Conservation (phyloP, 2,329 filamentous ascomycete genomes). For the Cladosporium sp. region DNA sequence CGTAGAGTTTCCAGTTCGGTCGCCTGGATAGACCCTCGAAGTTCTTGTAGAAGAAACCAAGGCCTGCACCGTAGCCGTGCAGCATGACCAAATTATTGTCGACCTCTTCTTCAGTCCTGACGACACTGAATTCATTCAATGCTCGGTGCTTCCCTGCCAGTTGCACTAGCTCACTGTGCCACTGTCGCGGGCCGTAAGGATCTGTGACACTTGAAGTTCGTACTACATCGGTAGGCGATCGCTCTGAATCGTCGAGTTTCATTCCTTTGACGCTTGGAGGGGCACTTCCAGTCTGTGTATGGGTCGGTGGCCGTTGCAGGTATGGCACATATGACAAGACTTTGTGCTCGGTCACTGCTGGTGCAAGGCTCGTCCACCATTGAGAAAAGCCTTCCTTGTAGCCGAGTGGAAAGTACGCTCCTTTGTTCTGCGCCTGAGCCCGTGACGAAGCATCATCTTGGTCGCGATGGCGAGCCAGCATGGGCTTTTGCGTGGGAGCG, state of each 20-base stretch:
- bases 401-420: constrained; percentile 67
- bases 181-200: constrained; percentile 78
- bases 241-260: constrained; percentile 28
- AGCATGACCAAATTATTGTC: constrained; percentile 92
- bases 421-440: constrained; percentile 11
- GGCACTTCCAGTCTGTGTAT: constrained; percentile 58
- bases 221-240: constrained; percentile 37
- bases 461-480: constrained; percentile 32
- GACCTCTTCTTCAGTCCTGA: constrained; percentile 71
- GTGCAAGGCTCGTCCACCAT: constrained; percentile 88
- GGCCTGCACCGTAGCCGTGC: constrained; percentile 91
- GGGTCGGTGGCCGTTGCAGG: constrained; percentile 67
- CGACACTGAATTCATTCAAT: constrained; percentile 89
- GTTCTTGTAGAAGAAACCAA: constrained; percentile 98
- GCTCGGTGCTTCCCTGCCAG: constrained; percentile 81
- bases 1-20: constrained; percentile 82
- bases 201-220: constrained; percentile 54
- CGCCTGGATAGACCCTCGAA: constrained; percentile 80
- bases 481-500: constrained; percentile 23
- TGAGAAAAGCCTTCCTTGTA: constrained; percentile 90
- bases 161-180: constrained; percentile 79
- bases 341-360: constrained; percentile 77
- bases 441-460: constrained; percentile 22
- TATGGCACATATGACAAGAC: constrained; percentile 84
- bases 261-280: constrained; percentile 40